phyloP scores from a whole-genome alignment of 1,284 basidiomycete genomes.

The Trichosporon coremiiforme region DNA sequence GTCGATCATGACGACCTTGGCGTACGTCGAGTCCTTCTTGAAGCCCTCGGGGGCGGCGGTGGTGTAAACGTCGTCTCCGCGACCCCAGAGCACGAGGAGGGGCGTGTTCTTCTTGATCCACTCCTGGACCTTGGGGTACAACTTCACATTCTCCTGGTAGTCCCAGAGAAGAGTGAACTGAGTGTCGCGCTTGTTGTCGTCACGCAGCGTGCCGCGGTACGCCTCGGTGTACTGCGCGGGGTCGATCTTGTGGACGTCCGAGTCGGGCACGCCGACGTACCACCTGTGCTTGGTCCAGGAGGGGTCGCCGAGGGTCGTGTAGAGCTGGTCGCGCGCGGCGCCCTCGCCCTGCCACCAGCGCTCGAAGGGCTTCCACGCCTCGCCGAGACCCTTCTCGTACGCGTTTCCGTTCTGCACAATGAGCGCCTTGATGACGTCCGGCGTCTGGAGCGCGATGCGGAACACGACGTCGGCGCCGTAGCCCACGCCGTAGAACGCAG shows the following conservation, averaged over 20 bases:
- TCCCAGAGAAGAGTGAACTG: slow-evolving; percentile 60
- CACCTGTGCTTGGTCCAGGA: slow-evolving; percentile 33
- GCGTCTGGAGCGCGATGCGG: slow-evolving; percentile 57
- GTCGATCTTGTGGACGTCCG: slow-evolving; percentile 24
- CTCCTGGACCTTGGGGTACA: slow-evolving; percentile 60
- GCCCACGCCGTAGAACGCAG: slow-evolving; percentile 61
- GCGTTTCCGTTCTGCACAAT: slow-evolving; percentile 62
- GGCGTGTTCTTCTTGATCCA: slow-evolving; percentile 59
- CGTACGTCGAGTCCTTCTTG: slow-evolving; percentile 56
- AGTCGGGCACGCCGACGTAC: slow-evolving; percentile 29
- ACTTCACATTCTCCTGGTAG: slow-evolving; percentile 58
- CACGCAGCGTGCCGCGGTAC: slow-evolving; percentile 57
- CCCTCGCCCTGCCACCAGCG: slow-evolving; percentile 53
- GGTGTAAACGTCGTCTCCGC: slow-evolving; percentile 59
- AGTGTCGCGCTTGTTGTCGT: slow-evolving; percentile 55
- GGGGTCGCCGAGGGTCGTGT: slow-evolving; percentile 15
- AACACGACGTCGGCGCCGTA: slow-evolving; percentile 60
- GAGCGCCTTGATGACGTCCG: slow-evolving; percentile 58
- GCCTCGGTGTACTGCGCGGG: slow-evolving; percentile 43
- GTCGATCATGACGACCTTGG: slow-evolving; percentile 58
- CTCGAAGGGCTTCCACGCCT: slow-evolving; percentile 49
- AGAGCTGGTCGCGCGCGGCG: slow-evolving; percentile 19
- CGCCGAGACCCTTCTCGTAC: slow-evolving; percentile 59
- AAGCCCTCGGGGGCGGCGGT: slow-evolving; percentile 59
- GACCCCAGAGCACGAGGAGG: slow-evolving; percentile 61